These are phyloP conservation scores for Pseudonectria buxi DNA, from an alignment of 2,329 filamentous ascomycete species.

Conservation along the genomic window DNA sequence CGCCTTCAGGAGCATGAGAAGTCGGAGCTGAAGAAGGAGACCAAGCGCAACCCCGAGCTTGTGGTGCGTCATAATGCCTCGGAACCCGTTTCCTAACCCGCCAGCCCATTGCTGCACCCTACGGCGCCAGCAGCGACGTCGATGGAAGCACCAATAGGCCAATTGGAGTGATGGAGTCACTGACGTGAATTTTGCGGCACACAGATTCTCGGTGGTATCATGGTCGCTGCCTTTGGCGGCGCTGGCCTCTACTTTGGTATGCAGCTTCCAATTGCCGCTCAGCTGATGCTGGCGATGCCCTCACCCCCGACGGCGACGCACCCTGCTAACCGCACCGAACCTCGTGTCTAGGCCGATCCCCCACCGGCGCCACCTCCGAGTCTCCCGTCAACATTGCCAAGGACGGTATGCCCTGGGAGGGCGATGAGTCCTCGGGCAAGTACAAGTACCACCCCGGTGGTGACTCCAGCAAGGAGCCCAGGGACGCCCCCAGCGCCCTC, in stretches of 20 bases:
- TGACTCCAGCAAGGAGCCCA: conserved; percentile 65
- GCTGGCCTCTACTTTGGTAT: conserved; percentile 86
- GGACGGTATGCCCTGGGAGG: conserved; percentile 88
- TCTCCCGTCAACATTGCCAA: conserved; percentile 65
- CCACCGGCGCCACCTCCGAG: conserved; percentile 81
- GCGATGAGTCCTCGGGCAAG: conserved; percentile 54
- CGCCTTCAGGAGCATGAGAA: conserved; percentile 41
- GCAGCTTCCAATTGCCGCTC: conserved; percentile 9
- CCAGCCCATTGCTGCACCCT: no score
- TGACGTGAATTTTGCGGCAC: conserved; percentile 12
- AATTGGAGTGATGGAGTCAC: conserved; percentile 2
- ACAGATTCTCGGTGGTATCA: conserved; percentile 84
- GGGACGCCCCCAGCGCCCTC: conserved; percentile 88
- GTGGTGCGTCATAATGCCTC: conserved; percentile 35
- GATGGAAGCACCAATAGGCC: conserved; percentile 1
- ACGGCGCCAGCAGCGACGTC: conserved; percentile 1
- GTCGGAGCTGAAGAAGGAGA: conserved; percentile 48
- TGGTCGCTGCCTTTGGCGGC: conserved; percentile 80
- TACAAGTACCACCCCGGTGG: conserved; percentile 81
- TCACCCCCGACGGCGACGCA: conserved; percentile 18
- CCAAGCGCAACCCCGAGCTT: conserved; percentile 47
- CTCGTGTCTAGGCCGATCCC: conserved; percentile 59
- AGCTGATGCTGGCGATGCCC: conserved; percentile 2
- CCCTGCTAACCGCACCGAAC: conserved; percentile 4
- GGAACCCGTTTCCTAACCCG: conserved; percentile 5